Evolutionary conservation across 2,329 filamentous ascomycete genomes (phyloP).

Genomic region (Cladosporium sp.): DNA sequence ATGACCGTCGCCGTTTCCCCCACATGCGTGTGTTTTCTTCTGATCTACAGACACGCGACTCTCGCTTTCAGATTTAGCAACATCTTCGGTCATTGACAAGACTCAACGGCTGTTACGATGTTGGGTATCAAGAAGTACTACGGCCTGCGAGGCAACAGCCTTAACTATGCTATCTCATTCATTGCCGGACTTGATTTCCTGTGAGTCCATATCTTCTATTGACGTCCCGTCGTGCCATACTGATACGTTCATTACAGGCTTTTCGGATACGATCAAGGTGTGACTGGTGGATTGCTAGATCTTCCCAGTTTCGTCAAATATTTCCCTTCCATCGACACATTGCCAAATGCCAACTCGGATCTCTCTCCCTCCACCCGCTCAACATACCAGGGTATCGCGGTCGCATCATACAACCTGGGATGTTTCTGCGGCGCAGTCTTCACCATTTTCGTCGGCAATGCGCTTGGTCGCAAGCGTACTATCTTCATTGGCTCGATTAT

Average conservation of each 20-base stretch:
- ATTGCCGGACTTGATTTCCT: slow-evolving; percentile 41
- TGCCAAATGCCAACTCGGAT: slow-evolving; percentile 14
- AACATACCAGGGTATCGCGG: slow-evolving; percentile 15
- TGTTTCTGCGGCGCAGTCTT: slow-evolving; percentile 45
- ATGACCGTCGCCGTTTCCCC: slow-evolving; percentile 5
- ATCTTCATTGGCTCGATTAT: slow-evolving; percentile 47
- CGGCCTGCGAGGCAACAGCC: slow-evolving; percentile 38
- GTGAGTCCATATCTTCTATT: slow-evolving; percentile 13
- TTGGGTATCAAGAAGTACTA: slow-evolving; percentile 29
- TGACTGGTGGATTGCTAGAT: slow-evolving; percentile 41
- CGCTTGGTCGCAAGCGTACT: slow-evolving; percentile 46
- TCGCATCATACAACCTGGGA: slow-evolving; percentile 30
- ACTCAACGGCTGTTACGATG: not conserved
- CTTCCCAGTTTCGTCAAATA: slow-evolving; percentile 37
- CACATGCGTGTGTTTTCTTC: not conserved
- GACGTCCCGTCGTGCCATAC: not conserved
- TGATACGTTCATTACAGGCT: not conserved
- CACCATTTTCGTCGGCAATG: slow-evolving; percentile 46
- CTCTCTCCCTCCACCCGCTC: slow-evolving; percentile 5
- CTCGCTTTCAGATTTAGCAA: not conserved
- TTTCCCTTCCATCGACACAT: slow-evolving; percentile 38
- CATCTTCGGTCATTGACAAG: not conserved
- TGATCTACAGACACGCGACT: slow-evolving; percentile 5
- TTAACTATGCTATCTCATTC: slow-evolving; percentile 41
- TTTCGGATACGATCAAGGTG: slow-evolving; percentile 33